Evolutionary conservation across 305 asterid species (phyloP).

Genomic region (Solanum aculeatissimum): DNA sequence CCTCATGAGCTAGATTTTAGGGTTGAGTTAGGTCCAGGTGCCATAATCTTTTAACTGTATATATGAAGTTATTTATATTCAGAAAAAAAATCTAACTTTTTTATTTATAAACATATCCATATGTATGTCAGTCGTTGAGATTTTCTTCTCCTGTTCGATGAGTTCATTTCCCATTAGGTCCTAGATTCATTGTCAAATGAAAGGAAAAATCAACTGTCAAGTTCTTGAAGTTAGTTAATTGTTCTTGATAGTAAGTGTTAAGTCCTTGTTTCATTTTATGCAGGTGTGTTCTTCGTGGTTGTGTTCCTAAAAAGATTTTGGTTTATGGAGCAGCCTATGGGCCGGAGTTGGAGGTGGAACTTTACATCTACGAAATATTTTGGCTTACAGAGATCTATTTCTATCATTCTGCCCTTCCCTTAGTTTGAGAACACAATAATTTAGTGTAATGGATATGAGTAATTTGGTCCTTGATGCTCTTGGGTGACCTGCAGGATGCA

Average conservation of each 20-base stretch:
- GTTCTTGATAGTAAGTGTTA: not conserved
- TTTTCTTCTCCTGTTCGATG: not conserved
- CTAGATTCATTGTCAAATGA: not conserved
- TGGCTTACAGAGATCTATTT: not conserved
- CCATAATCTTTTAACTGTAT: not conserved
- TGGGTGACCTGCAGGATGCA: conserved; percentile 59
- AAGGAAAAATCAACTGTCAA: not conserved
- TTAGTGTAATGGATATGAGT: not conserved
- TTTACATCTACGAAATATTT: not conserved
- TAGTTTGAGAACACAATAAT: not conserved
- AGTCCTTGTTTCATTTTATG: not conserved
- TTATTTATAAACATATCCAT: not conserved
- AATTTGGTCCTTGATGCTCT: not conserved
- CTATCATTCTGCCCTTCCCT: not conserved
- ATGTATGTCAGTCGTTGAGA: not conserved
- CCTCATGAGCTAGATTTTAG: too few relatives aligned
- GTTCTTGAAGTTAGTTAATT: not conserved
- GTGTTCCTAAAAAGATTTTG: conserved; percentile 98
- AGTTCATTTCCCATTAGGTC: not conserved
- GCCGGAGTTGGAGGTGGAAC: conserved; percentile 89
- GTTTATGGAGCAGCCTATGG: conserved; percentile 96
- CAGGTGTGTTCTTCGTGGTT: conserved; percentile 98
- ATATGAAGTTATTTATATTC: not conserved
- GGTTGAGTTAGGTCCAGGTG: too few relatives aligned
- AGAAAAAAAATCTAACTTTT: not conserved